Conservation (phyloP, 306 rosid species). For the Gastrolobium villosum region DNA sequence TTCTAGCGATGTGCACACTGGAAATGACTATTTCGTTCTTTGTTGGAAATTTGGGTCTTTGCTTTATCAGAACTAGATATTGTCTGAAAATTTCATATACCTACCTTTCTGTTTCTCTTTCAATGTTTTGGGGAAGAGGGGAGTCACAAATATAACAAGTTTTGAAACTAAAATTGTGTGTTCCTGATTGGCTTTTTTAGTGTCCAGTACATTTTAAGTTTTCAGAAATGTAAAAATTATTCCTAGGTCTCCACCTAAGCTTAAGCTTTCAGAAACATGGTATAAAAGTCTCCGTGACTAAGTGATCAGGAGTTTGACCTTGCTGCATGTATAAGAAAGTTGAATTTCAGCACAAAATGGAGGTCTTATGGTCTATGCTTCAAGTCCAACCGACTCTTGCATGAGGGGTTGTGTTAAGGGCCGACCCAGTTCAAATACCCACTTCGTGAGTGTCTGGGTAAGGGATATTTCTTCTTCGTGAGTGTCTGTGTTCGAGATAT, state of each 20-base stretch:
- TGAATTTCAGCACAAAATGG: constrained; percentile 26
- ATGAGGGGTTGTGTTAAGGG: neutral
- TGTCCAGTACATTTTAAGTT: constrained; percentile 19
- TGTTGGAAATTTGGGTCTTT: constrained; percentile 31
- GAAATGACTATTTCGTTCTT: constrained; percentile 17
- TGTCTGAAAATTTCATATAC: neutral
- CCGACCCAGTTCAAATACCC: no score
- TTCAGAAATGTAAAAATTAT: constrained; percentile 1
- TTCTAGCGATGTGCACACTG: constrained; percentile 27
- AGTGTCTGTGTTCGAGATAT: no score
- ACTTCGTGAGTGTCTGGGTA: no score
- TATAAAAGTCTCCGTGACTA: constrained; percentile 23
- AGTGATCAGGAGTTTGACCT: constrained; percentile 20
- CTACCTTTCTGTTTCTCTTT: constrained; percentile 9
- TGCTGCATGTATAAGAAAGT: constrained; percentile 1
- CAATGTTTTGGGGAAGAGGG: constrained; percentile 28
- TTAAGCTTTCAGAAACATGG: constrained; percentile 36
- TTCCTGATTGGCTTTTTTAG: constrained; percentile 30
- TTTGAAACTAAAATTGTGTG: constrained; percentile 20
- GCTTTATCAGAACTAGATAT: constrained; percentile 15
- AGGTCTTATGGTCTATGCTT: constrained; percentile 1
- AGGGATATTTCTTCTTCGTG: no score
- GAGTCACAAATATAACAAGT: constrained; percentile 1
- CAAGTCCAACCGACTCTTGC: constrained; percentile 20
- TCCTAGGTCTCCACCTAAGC: neutral